phyloP scores from a whole-genome alignment of 2,329 filamentous ascomycete species.

The Alternaria sp. region DNA sequence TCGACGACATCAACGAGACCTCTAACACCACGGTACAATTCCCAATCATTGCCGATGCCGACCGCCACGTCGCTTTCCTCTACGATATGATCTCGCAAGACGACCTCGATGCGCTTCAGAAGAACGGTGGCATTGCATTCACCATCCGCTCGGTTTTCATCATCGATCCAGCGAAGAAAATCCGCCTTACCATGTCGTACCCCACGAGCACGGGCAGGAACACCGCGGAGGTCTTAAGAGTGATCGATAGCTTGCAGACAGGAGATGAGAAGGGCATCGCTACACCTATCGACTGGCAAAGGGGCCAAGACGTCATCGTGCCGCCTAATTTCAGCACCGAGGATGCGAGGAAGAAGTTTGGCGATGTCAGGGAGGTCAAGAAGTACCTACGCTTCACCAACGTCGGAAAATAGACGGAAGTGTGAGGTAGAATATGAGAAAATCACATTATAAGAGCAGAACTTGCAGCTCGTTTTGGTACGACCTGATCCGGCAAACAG shows the following conservation, averaged over 20 bases:
- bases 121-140: constrained; percentile 73
- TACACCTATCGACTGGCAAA: constrained; percentile 89
- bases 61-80: constrained; percentile 58
- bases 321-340: constrained; percentile 82
- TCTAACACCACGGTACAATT: constrained; percentile 57
- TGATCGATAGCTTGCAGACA: constrained; percentile 66
- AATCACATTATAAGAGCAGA: too few species aligned
- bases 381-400: constrained; percentile 76
- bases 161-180: constrained; percentile 93
- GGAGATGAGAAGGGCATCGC: constrained; percentile 89
- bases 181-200: constrained; percentile 91
- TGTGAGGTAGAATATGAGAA: constrained; percentile 5
- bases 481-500: too few species aligned
- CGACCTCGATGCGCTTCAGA: constrained; percentile 64
- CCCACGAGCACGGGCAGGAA: constrained; percentile 83
- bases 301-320: constrained; percentile 91
- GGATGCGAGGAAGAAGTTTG: constrained; percentile 88
- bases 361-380: constrained; percentile 70
- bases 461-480: too few species aligned
- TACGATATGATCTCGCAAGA: constrained; percentile 63
- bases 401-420: constrained; percentile 48
- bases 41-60: constrained; percentile 61
- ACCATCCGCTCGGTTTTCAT: constrained; percentile 95
- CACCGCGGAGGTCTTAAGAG: constrained; percentile 64
- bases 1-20: constrained; percentile 72